Conservation (phyloP, 225 moss, liverwort and hornwort genomes). For the Neckera pumila region DNA sequence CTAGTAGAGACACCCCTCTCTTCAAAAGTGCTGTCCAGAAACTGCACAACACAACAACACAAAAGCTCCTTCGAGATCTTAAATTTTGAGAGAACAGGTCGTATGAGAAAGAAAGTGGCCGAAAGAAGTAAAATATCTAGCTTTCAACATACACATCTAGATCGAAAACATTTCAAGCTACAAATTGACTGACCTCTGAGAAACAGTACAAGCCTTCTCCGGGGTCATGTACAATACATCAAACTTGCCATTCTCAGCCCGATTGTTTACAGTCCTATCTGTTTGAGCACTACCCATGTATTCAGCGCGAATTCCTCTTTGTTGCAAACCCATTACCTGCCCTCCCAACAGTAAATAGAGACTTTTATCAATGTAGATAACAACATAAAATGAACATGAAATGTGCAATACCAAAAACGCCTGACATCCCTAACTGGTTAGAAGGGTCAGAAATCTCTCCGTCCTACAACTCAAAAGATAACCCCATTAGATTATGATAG, state of each 20-base stretch:
- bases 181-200: constrained; percentile 5
- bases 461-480: neutral
- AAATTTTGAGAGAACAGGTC: neutral
- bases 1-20: constrained; percentile 77
- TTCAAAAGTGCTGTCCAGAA: constrained; percentile 73
- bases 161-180: neutral
- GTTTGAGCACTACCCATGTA: constrained; percentile 70
- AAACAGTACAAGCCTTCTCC: constrained; percentile 71
- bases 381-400: neutral
- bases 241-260: constrained; percentile 68
- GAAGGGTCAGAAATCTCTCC: neutral
- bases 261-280: constrained; percentile 41
- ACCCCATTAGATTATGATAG: neutral
- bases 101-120: neutral
- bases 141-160: neutral
- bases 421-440: neutral
- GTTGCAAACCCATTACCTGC: constrained; percentile 88
- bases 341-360: neutral
- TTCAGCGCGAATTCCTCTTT: constrained; percentile 79
- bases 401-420: neutral
- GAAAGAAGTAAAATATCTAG: neutral
- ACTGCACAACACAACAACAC: constrained; percentile 25
- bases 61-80: neutral
- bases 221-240: constrained; percentile 92
- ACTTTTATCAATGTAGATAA: neutral